Conservation (phyloP, 345 rosid species). For the Gossypium raimondii region DNA sequence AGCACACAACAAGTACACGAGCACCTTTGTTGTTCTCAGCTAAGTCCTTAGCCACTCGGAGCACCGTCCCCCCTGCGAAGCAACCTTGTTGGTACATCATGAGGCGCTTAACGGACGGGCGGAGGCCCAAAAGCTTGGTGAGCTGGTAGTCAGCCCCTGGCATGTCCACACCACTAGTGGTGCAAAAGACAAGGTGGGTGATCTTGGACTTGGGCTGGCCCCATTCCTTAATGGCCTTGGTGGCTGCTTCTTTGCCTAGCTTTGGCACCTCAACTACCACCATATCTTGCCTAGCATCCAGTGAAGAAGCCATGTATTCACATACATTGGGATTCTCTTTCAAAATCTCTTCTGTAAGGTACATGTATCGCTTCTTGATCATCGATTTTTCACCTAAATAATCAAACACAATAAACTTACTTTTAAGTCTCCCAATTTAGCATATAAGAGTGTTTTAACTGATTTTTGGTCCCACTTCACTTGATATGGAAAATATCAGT, state of each 20-base stretch:
- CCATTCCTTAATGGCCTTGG: conserved; percentile 26
- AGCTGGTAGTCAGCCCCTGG: conserved; percentile 40
- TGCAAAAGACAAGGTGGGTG: conserved; percentile 36
- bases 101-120: conserved; percentile 31
- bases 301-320: conserved; percentile 24
- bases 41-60: conserved; percentile 17
- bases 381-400: conserved; percentile 30
- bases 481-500: too few relatives aligned
- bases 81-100: conserved; percentile 39
- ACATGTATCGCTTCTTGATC: conserved; percentile 26
- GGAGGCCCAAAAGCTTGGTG: conserved; percentile 32
- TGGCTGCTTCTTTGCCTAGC: conserved; percentile 37
- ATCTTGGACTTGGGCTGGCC: conserved; percentile 36
- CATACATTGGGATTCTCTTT: conserved; percentile 16
- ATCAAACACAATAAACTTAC: too few relatives aligned
- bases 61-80: conserved; percentile 1
- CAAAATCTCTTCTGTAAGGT: conserved; percentile 1
- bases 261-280: conserved; percentile 20
- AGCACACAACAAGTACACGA: conserved; percentile 40
- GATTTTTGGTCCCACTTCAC: too few relatives aligned
- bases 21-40: conserved; percentile 48
- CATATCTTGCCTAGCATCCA: conserved; percentile 30
- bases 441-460: too few relatives aligned
- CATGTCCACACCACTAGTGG: conserved; percentile 32
- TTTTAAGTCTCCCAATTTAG: too few relatives aligned